A percentile compares a stretch with the other conserved stretches of the same genome.
phyloP scores from a whole-genome alignment of 345 rosid genomes.

The Eutrema yunnanense region DNA sequence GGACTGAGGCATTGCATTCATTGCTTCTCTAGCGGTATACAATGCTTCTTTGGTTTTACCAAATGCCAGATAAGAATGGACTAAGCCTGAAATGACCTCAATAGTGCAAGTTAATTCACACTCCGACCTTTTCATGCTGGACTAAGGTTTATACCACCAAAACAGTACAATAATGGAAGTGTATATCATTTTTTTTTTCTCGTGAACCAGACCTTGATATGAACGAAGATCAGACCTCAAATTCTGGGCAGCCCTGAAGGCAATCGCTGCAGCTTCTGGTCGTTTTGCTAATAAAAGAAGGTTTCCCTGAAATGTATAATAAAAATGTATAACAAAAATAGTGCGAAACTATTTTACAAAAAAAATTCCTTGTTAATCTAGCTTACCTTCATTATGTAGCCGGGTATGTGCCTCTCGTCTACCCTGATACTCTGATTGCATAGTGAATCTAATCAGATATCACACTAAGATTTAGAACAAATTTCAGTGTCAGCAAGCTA shows the following conservation, averaged over 20 bases:
- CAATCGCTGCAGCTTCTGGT: constrained; percentile 82
- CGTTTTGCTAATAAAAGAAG: constrained; percentile 70
- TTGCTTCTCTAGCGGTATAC: constrained; percentile 93
- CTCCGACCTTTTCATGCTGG: constrained; percentile 9
- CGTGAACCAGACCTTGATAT: constrained; percentile 69
- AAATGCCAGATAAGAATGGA: constrained; percentile 86
- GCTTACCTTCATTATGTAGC: constrained; percentile 87
- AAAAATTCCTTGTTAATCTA: not conserved
- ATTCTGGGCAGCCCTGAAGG: constrained; percentile 93
- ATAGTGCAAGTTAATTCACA: constrained; percentile 9
- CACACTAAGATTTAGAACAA: not conserved
- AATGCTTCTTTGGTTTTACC: constrained; percentile 91
- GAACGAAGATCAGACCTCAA: constrained; percentile 97
- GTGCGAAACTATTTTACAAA: not conserved
- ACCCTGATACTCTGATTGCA: constrained; percentile 75
- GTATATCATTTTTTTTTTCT: not conserved
- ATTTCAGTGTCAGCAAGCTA: constrained; percentile 26
- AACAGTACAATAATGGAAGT: constrained; percentile 13
- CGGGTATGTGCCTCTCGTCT: constrained; percentile 91
- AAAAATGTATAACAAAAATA: not conserved
- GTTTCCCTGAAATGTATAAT: constrained; percentile 57
- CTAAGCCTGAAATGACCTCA: constrained; percentile 62
- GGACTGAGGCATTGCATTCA: constrained; percentile 99
- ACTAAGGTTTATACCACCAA: not conserved
- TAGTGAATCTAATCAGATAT: constrained; percentile 20